Evolutionary conservation across 1,284 basidiomycete species (phyloP), one percentile per base, ranked within the genome.

Genomic region (Pseudozyma flocculosa): DNA sequence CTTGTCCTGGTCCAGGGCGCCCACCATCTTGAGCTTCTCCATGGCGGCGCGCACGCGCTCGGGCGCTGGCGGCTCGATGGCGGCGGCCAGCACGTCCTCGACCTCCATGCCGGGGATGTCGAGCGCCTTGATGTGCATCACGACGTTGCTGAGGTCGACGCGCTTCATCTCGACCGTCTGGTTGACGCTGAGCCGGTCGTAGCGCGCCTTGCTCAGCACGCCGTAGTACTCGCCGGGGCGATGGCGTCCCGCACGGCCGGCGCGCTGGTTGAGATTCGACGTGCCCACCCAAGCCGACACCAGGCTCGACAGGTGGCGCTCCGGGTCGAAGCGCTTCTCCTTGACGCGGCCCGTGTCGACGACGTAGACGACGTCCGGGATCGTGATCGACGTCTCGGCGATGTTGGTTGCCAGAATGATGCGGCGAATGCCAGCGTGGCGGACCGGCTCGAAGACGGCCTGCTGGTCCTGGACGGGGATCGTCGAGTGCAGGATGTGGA

Each of bases 151-250:
- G 39, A 78, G 61, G 49, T 78, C 75, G 15, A 62, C 60, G 29
- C 92, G 85, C 80, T 92, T 92, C 92, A 97, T 97, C 80, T 96
- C 93, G 37, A 96, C 93, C 0, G 87, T 88, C 79, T 93, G 91
- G 74, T 95, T 88, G 32, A 89, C 84, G 54, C 86, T 84, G 41
- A 96, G 82, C 14, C 82, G 80, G 18, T 83, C 81, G 18, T 87
- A 84, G 43, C 88, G 86, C 29, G 81, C 80, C 54, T 83, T 82
- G 45, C 89, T 85, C 32, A 96, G 80, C 42, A 97, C 83, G 42
- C 91, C 90, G 78, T 84, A 96, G 80, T 96, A 96, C 74, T 93
- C 89, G 70, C 93, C 93, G 4, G 89, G 81, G 23, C 92, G 84
- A 79, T 95, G 93, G 60, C 93, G 87, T 50, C 93, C 93, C 1